Percentiles rank a stretch among this genome's conserved stretches.
phyloP scores from a whole-genome alignment of 495 filamentous ascomycete genomes.

The Venustampulla echinocandica region DNA sequence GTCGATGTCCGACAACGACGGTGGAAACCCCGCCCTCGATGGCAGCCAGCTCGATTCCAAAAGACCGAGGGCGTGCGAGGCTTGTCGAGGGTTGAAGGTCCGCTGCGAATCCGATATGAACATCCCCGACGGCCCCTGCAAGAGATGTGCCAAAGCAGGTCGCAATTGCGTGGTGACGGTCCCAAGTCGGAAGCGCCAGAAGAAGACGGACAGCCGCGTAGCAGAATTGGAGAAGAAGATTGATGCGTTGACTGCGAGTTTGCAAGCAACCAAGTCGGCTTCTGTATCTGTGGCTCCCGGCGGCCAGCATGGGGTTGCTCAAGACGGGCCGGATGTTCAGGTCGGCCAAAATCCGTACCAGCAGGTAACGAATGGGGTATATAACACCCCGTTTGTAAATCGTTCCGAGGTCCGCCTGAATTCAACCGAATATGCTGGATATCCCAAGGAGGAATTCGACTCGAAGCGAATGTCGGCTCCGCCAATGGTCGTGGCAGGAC shows the following conservation, averaged over 20 bases:
- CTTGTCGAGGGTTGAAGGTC: conserved; percentile 84
- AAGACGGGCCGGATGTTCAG: background rate
- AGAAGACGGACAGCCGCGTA: conserved; percentile 87
- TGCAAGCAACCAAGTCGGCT: conserved; percentile 48
- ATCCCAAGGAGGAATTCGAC: conserved; percentile 17
- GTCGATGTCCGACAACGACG: conserved; percentile 9
- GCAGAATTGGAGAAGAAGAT: conserved; percentile 93
- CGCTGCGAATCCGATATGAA: conserved; percentile 69
- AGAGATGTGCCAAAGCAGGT: conserved; percentile 76
- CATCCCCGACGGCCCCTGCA: conserved; percentile 60
- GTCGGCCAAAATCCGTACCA: conserved; percentile 17
- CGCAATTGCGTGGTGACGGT: conserved; percentile 73
- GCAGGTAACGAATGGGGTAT: conserved; percentile 23
- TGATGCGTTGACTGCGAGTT: conserved; percentile 68
- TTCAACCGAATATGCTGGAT: conserved; percentile 10
- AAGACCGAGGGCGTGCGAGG: conserved; percentile 83
- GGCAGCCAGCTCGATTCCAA: conserved; percentile 17
- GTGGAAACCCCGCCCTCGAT: conserved; percentile 1
- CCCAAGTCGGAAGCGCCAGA: conserved; percentile 79
- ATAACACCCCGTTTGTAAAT: conserved; percentile 1
- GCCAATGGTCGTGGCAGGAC: conserved; percentile 31
- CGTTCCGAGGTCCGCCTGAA: conserved; percentile 2
- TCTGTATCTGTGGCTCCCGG: background rate
- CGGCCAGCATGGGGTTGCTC: conserved; percentile 5
- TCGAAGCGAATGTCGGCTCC: conserved; percentile 19